These are phyloP conservation scores for Calonectria pauciramosa DNA, from an alignment of 2,329 filamentous ascomycete species.

Conservation along the genomic window DNA sequence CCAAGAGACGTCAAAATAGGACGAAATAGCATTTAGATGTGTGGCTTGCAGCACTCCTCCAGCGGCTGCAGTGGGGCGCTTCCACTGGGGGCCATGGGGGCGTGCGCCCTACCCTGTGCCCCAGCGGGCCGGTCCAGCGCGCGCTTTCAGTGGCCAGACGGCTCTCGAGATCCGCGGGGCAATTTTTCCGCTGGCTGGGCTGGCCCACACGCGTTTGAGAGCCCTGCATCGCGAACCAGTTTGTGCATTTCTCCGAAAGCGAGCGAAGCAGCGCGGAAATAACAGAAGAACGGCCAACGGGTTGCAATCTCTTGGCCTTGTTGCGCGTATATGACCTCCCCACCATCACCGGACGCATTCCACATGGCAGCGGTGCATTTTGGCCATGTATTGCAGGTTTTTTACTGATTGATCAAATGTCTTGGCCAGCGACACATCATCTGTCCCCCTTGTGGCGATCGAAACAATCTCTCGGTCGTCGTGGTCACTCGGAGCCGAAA, in stretches of 20 bases:
- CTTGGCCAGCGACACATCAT: not conserved
- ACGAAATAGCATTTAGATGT: not conserved
- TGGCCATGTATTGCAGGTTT: not conserved
- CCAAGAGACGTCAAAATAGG: conserved; percentile 15
- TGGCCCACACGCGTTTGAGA: conserved; percentile 24
- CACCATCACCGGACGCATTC: not conserved
- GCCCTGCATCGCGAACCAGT: conserved; percentile 16
- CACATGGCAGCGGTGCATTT: not conserved
- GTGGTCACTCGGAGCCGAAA: not conserved
- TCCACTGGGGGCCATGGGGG: not conserved
- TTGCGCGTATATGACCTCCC: not conserved
- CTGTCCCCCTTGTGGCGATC: not conserved
- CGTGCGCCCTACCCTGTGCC: not conserved
- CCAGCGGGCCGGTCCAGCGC: conserved; percentile 1
- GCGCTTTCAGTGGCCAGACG: conserved; percentile 7
- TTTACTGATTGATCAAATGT: not conserved
- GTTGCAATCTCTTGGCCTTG: not conserved
- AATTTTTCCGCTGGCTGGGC: conserved; percentile 35
- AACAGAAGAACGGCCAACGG: not conserved
- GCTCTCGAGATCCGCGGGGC: conserved; percentile 23
- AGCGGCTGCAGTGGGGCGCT: not conserved
- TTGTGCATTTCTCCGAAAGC: conserved; percentile 14
- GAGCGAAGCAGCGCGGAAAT: not conserved
- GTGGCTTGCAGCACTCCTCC: not conserved
- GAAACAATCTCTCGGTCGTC: not conserved